phyloP scores from a whole-genome alignment of 2,329 filamentous ascomycete species.

The Cordyceps javanica region DNA sequence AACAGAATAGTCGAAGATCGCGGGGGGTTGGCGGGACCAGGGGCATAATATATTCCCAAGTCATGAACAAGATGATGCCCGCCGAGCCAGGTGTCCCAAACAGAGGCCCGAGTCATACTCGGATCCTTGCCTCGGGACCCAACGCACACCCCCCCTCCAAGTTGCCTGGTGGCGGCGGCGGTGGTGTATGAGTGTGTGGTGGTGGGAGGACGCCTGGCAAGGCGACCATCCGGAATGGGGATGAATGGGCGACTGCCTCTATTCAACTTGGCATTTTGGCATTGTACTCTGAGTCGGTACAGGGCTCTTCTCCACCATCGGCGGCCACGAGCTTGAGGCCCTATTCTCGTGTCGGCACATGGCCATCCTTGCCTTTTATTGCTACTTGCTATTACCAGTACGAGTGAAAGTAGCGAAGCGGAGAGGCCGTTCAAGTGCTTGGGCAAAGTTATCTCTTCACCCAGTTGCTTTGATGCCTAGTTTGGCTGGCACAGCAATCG shows the following conservation, averaged over 20 bases:
- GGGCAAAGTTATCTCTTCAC: too few species aligned
- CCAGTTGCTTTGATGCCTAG: too few species aligned
- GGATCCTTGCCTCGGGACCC: conserved; percentile 10
- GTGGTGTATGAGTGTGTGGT: neutral
- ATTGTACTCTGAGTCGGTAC: neutral
- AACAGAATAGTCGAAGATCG: neutral
- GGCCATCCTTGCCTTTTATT: too few species aligned
- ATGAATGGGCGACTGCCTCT: neutral
- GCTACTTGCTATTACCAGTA: too few species aligned
- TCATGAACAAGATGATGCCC: neutral
- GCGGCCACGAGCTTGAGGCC: too few species aligned
- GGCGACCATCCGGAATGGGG: conserved; percentile 5
- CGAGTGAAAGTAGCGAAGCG: too few species aligned
- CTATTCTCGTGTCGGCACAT: too few species aligned
- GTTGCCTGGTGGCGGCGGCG: neutral
- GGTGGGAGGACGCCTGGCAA: neutral
- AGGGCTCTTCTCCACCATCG: neutral
- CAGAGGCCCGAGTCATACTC: conserved; percentile 12
- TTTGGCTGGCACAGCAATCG: neutral
- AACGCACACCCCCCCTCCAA: conserved; percentile 7
- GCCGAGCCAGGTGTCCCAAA: neutral
- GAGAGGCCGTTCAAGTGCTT: too few species aligned
- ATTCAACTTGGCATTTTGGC: neutral
- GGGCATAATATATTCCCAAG: conserved; percentile 7
- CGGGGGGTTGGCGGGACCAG: neutral